These are phyloP conservation scores for Yamadazyma triangularis DNA, from an alignment of 1,139 yeast genomes.

Conservation along the genomic window DNA sequence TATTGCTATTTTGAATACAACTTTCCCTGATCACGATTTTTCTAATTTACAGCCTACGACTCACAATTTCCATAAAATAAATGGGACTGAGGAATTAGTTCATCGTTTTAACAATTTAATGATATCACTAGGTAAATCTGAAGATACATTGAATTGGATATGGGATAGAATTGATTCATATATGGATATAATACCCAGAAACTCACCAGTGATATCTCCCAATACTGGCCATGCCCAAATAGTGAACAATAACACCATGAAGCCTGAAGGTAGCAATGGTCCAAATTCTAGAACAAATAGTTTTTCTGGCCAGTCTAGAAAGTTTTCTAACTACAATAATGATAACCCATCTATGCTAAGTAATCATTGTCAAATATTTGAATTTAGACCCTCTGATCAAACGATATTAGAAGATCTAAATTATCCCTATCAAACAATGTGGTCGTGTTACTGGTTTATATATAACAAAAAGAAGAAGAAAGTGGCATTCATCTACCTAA, in stretches of 20 bases:
- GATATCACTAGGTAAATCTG: slow-evolving; percentile 68
- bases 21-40: slow-evolving; percentile 95
- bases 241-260: background rate
- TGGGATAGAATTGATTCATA: slow-evolving; percentile 89
- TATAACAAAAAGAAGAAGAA: slow-evolving; percentile 88
- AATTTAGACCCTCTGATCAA: slow-evolving; percentile 75
- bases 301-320: slow-evolving; percentile 9
- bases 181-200: slow-evolving; percentile 56
- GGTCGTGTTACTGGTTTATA: slow-evolving; percentile 93
- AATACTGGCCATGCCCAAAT: slow-evolving; percentile 1
- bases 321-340: slow-evolving; percentile 4
- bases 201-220: slow-evolving; percentile 6
- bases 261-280: slow-evolving; percentile 6
- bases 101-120: slow-evolving; percentile 76
- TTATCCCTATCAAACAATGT: slow-evolving; percentile 71
- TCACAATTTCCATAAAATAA: slow-evolving; percentile 48
- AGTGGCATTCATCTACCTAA: slow-evolving; percentile 73
- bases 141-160: slow-evolving; percentile 53
- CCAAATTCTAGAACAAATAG: slow-evolving; percentile 25
- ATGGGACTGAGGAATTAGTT: slow-evolving; percentile 53
- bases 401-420: slow-evolving; percentile 63
- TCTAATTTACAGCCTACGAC: slow-evolving; percentile 83
- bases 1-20: slow-evolving; percentile 84
- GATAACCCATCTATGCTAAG: slow-evolving; percentile 8
- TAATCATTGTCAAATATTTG: slow-evolving; percentile 70